A percentile compares a stretch with the other conserved stretches of the same genome.
Conservation (phyloP, 2,329 filamentous ascomycete species). For the Chlorencoelia australis region DNA sequence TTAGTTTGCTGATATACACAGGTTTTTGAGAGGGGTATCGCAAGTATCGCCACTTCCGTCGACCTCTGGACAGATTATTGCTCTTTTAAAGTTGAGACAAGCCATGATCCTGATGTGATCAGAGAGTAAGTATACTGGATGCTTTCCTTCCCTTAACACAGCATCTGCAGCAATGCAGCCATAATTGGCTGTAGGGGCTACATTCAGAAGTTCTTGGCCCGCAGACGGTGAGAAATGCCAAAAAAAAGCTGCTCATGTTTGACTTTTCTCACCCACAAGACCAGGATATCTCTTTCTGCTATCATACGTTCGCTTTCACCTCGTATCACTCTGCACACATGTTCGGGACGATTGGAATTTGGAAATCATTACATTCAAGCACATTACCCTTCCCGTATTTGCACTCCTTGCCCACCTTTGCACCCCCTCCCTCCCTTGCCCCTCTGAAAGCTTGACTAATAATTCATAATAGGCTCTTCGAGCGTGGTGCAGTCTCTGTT, state of each 20-base stretch:
- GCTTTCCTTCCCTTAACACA: slow-evolving; percentile 58
- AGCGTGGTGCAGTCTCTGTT: slow-evolving; percentile 74
- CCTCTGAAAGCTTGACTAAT: slow-evolving; percentile 16
- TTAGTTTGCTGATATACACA: slow-evolving; percentile 31
- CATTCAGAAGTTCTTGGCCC: slow-evolving; percentile 34
- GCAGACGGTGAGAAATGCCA: slow-evolving; percentile 64
- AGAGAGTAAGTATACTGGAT: slow-evolving; percentile 92
- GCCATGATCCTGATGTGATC: slow-evolving; percentile 86
- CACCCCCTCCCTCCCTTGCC: slow-evolving; percentile 20
- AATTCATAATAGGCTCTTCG: slow-evolving; percentile 61
- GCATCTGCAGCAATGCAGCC: slow-evolving; percentile 31
- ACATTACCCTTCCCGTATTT: slow-evolving; percentile 52
- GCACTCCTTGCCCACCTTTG: slow-evolving; percentile 37
- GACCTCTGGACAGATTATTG: slow-evolving; percentile 98
- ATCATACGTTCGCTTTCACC: slow-evolving; percentile 35
- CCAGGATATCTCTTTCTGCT: slow-evolving; percentile 49
- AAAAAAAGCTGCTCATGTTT: slow-evolving; percentile 44
- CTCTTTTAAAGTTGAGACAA: slow-evolving; percentile 94
- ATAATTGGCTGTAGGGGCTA: slow-evolving; percentile 14
- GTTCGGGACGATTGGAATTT: slow-evolving; percentile 35
- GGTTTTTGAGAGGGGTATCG: slow-evolving; percentile 93
- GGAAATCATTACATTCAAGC: slow-evolving; percentile 39
- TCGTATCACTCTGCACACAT: slow-evolving; percentile 28
- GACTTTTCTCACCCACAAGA: slow-evolving; percentile 55
- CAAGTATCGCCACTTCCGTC: slow-evolving; percentile 85